Evolutionary conservation across 495 filamentous ascomycete species (phyloP).

Genomic region (Tuber melanosporum): DNA sequence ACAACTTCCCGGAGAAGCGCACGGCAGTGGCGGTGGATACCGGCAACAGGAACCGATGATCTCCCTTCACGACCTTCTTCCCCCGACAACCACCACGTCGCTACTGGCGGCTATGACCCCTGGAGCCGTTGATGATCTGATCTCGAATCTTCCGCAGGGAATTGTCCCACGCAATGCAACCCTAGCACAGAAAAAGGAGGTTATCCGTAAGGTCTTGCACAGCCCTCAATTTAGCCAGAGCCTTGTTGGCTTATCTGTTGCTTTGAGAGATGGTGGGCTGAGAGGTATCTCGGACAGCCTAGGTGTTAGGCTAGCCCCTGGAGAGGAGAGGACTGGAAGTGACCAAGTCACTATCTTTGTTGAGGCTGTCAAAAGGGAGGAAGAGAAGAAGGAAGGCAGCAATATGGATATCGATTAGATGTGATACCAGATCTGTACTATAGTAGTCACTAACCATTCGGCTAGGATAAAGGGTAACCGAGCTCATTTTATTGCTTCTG

Average conservation of each 20-base stretch:
- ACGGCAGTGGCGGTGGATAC: slow-evolving; percentile 33
- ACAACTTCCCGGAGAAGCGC: slow-evolving; percentile 40
- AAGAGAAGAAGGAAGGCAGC: slow-evolving; percentile 48
- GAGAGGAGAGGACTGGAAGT: slow-evolving; percentile 71
- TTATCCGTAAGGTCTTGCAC: slow-evolving; percentile 74
- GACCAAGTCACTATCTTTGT: slow-evolving; percentile 88
- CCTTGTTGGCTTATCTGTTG: slow-evolving; percentile 71
- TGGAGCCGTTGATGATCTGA: slow-evolving; percentile 62
- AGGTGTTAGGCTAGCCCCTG: slow-evolving; percentile 58
- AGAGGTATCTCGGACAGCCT: slow-evolving; percentile 83
- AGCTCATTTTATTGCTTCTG: neutral
- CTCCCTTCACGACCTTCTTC: slow-evolving; percentile 78
- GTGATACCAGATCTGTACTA: slow-evolving; percentile 1
- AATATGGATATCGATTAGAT: slow-evolving; percentile 28
- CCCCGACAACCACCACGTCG: slow-evolving; percentile 66
- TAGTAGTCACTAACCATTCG: neutral
- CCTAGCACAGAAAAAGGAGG: slow-evolving; percentile 67
- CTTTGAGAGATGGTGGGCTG: slow-evolving; percentile 85
- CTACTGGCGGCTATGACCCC: slow-evolving; percentile 61
- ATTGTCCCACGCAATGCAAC: slow-evolving; percentile 46
- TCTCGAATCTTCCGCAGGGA: slow-evolving; percentile 68
- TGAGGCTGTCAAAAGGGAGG: slow-evolving; percentile 71
- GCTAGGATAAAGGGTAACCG: neutral
- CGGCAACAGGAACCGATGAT: slow-evolving; percentile 56
- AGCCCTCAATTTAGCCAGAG: slow-evolving; percentile 89